A percentile compares a stretch with the other conserved stretches of the same genome.
Conservation (phyloP, 768 basidiomycete species). For the Fibroporia radiculosa region DNA sequence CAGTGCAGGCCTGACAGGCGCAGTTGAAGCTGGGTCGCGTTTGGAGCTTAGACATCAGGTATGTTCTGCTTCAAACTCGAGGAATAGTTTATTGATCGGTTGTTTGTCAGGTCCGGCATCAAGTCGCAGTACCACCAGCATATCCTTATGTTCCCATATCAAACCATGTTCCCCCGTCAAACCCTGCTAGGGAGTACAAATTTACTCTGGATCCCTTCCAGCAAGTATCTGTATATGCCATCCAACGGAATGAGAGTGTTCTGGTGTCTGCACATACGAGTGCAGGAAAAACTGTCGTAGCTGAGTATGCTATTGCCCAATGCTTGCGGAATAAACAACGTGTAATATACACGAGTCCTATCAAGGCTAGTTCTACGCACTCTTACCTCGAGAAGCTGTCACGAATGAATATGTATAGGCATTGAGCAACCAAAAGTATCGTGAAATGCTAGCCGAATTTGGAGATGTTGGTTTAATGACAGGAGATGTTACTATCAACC, state of each 20-base stretch:
- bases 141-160: conserved; percentile 89
- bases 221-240: conserved; percentile 87
- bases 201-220: conserved; percentile 98
- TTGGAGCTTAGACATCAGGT: conserved; percentile 82
- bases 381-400: not conserved
- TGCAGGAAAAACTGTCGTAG: conserved; percentile 98
- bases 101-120: conserved; percentile 69
- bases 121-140: conserved; percentile 91
- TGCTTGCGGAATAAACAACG: conserved; percentile 90
- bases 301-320: conserved; percentile 98
- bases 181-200: conserved; percentile 89
- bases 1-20: conserved; percentile 78
- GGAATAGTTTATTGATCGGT: not conserved
- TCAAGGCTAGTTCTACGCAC: conserved; percentile 71
- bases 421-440: conserved; percentile 96
- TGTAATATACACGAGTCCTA: conserved; percentile 98
- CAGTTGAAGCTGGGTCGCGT: conserved; percentile 51
- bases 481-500: conserved; percentile 98
- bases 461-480: conserved; percentile 99
- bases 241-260: conserved; percentile 95
- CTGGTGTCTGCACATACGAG: conserved; percentile 98
- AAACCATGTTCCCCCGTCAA: conserved; percentile 82
- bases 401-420: conserved; percentile 48
- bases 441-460: conserved; percentile 95
- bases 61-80: conserved; percentile 13